Base-by-base conservation (phyloP, 2,329 filamentous ascomycete genomes). In the Penicillium sp. region DNA sequence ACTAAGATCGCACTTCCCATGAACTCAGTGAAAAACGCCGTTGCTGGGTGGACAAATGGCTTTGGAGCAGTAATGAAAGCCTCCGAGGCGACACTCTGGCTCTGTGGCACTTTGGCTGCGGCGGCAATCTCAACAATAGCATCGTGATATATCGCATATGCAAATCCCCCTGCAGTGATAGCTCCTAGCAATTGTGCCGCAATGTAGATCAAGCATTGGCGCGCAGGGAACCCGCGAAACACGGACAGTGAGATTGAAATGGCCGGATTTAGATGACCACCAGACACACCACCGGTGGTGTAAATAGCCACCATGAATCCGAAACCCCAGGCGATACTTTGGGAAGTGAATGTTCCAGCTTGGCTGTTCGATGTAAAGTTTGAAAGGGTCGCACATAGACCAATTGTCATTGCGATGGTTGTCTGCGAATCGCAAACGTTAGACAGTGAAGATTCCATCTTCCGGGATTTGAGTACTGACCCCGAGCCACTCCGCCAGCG, bases 201-300 rank as follows among this genome's bases (percentile, higher is more conserved):
- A n/a, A 70, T 58, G 47, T 73, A 74, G 0, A 61, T 50, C 1
- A 59, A 39, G 3, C 61, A 63, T 16, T 62, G 56, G 0, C 60
- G 56, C 7, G 59, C 65, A 0, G 70, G 71, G 36, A 74, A 73
- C 10, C 70, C 71, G 3, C 70, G 68, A 43, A 65, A 73, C 3
- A 68, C 53, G 13, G 60, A 62, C 3, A 72, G 54, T 1, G 63
- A 42, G 16, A 79, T 66, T 0, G 75, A 75, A 6, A 80, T 69
- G 0, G 71, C 74, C 0, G 78, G 78, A 45, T 78, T 80, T n/a
- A 80, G 65, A 49, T 80, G 77, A 0, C 72, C 75, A 51, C 78
- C 77, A 4, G 74, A 77, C 4, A 79, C 69, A 15, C 77, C 77
- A 59, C 76, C 77, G 2, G 72, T 70, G 3, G 76, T 51, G 46